Base-by-base conservation (phyloP, 805 yeast species). In the Diddensiella transvaalensis region DNA sequence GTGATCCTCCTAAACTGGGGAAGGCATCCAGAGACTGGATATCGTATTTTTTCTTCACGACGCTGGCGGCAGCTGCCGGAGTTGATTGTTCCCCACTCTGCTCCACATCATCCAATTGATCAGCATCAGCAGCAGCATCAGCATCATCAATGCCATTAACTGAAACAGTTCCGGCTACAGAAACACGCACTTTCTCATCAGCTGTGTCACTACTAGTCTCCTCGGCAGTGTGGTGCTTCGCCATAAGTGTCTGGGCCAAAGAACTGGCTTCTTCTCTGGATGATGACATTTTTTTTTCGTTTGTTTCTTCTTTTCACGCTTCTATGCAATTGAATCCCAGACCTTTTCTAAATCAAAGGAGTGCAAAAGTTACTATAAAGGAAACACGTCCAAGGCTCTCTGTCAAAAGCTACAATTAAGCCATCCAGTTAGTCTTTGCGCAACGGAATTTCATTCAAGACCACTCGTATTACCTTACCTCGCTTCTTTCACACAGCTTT, bases 1-100 rank as follows among this genome's bases (percentile, higher is more conserved):
- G n/a, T 15, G 22, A 22, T 13, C 52, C 51, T 17, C 62, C 64
- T n/a, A 62, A 54, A 5, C 62, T 40, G 3, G 66, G 66, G 49
- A 62, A 62, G 4, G 63, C 58, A 18, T 62, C 65, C 26, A 58
- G 46, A 3, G 66, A 62, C 19, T 50, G 32, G 40, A 62, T 46
- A 38, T 61, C 63, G 26, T 59, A 47, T 35, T 52, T 40, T 43
- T 22, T 11, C 26, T 33, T 10, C 30, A 23, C 40, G 13, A 26
- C 32, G 13, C 11, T 26, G 8, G 8, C 32, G 13, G 32, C 13
- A 13, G 11, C 13, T 26, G 32, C 13, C 32, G 13, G 13, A 26
- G 32, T 26, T 13, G 32, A 26, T 26, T 8, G 13, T 13, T 8
- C 8, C 13, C 11, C 11, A 13, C 11, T 8, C 13, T 8, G 8